Base-by-base conservation (phyloP, 148 eudicot genomes). In the Polygonum aviculare region DNA sequence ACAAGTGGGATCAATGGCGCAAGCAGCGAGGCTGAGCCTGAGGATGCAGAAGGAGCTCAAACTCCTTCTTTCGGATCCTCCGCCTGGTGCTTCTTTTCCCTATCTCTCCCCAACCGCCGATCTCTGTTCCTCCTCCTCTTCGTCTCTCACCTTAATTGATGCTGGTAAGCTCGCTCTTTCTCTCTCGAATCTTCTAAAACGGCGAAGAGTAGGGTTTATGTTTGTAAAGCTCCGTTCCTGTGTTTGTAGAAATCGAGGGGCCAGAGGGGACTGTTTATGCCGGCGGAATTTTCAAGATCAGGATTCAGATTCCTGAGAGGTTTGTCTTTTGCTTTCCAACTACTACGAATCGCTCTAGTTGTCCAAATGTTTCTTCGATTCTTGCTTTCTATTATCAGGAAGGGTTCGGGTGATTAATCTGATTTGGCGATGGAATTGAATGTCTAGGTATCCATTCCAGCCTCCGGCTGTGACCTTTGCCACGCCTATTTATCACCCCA, bases 11-110 rank as follows among this genome's bases (percentile, higher is more conserved):
- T 18, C 59, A 77, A 86, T 86, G 88, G 86, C 86, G 16, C 88
- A 86, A 40, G 87, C 87, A 8, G 85, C 87, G 41, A 78, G 88
- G 45, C 82, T 82, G 65, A 84, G 77, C 71, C 84, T 79, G 41
- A 87, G 91, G 70, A 85, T 88, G 91, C 90, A 87, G 67, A 87
- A 85, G 78, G 90, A 87, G 82, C 70, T 87, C 21, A 83, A 83
- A 77, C 86, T 88, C 16, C 84, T 88, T 16, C 82, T 85, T 79
- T 77, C 88, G 65, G 91, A 88, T 7, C 91, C 91, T 7, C 91
- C 91, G 26, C 88, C 80, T 39, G 81, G 80, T 73, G 87, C 82
- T 5, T 77, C 85, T 21, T 83, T 87, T 40, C 88, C 90, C 15
- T 47, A 33, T 76, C 90, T 87, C 82, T 80, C 85, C 79, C 51